Conservation (phyloP, 768 basidiomycete species). For the Mycena venus region DNA sequence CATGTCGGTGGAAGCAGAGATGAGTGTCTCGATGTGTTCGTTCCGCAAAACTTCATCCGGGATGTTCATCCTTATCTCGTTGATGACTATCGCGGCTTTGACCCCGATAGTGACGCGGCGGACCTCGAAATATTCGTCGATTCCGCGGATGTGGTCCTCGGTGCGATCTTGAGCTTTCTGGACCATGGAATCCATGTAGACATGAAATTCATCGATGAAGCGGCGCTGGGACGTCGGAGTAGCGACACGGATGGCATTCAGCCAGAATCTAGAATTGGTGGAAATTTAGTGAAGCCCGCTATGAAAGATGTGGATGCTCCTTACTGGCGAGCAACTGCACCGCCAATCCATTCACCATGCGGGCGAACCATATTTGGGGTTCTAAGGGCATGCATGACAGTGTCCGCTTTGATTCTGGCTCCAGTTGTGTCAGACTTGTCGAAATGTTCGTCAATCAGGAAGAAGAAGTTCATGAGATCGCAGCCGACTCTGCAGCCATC, state of each 20-base stretch:
- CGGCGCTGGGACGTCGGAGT: slow-evolving; percentile 34
- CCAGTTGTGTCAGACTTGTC: slow-evolving; percentile 37
- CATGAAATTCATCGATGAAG: slow-evolving; percentile 47
- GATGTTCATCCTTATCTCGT: neutral
- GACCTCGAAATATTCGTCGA: slow-evolving; percentile 47
- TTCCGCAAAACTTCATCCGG: neutral
- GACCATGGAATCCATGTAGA: slow-evolving; percentile 46
- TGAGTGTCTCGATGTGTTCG: slow-evolving; percentile 25
- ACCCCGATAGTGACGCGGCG: slow-evolving; percentile 49
- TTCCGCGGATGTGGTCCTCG: slow-evolving; percentile 33
- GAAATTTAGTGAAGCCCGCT: neutral
- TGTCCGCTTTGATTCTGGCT: slow-evolving; percentile 37
- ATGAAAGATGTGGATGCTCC: neutral
- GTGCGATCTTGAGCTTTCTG: slow-evolving; percentile 47
- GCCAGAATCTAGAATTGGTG: slow-evolving; percentile 41
- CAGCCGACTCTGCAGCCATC: slow-evolving; percentile 36
- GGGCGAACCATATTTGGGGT: slow-evolving; percentile 45
- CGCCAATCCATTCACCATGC: slow-evolving; percentile 42
- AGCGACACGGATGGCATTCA: slow-evolving; percentile 31
- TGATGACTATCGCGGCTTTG: slow-evolving; percentile 39
- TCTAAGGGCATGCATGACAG: slow-evolving; percentile 43
- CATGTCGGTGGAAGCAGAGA: slow-evolving; percentile 9
- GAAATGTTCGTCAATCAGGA: slow-evolving; percentile 48
- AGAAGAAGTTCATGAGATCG: slow-evolving; percentile 48
- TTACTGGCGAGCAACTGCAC: slow-evolving; percentile 43